Percentiles rank a stretch among this genome's conserved stretches.
Evolutionary conservation across 1,284 basidiomycete genomes (phyloP).

Genomic region (Malassezia brasiliensis): DNA sequence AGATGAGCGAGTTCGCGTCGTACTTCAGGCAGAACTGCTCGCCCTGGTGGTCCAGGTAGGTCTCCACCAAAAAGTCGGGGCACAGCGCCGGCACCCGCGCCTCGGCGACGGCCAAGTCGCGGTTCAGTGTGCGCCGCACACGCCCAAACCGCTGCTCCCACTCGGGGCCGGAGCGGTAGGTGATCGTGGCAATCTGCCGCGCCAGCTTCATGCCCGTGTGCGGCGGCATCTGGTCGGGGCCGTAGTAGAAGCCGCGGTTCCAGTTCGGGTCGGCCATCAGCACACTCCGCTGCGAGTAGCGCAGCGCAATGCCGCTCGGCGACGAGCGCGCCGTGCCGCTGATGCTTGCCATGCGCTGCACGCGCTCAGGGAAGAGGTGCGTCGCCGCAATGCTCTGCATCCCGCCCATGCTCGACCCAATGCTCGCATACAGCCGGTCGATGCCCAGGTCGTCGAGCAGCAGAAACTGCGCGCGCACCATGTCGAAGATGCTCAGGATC

Average conservation of each 20-base stretch:
- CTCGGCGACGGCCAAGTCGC: conserved; percentile 11
- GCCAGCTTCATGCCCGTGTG: conserved; percentile 98
- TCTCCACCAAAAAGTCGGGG: conserved; percentile 96
- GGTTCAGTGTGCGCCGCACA: conserved; percentile 50
- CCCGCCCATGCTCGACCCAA: conserved; percentile 90
- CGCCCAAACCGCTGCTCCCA: conserved; percentile 96
- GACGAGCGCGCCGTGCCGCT: conserved; percentile 85
- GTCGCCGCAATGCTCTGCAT: conserved; percentile 96
- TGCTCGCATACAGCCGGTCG: conserved; percentile 74
- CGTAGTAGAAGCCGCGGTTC: conserved; percentile 98
- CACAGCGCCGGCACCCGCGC: conserved; percentile 57
- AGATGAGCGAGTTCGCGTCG: conserved; percentile 97
- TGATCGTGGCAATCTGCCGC: conserved; percentile 96
- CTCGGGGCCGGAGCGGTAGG: conserved; percentile 95
- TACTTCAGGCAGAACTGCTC: conserved; percentile 91
- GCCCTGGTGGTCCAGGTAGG: conserved; percentile 86
- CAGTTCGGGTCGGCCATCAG: conserved; percentile 99
- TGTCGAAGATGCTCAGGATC: conserved; percentile 85
- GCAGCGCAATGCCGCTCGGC: conserved; percentile 84
- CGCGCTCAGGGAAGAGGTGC: conserved; percentile 80
- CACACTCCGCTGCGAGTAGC: conserved; percentile 84
- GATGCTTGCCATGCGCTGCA: conserved; percentile 80
- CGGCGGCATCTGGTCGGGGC: conserved; percentile 64
- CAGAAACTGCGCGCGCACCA: conserved; percentile 80
- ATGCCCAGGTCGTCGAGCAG: conserved; percentile 79